Evolutionary conservation across 2,329 filamentous ascomycete species (phyloP).

Genomic region (Lachnellula hyalina): DNA sequence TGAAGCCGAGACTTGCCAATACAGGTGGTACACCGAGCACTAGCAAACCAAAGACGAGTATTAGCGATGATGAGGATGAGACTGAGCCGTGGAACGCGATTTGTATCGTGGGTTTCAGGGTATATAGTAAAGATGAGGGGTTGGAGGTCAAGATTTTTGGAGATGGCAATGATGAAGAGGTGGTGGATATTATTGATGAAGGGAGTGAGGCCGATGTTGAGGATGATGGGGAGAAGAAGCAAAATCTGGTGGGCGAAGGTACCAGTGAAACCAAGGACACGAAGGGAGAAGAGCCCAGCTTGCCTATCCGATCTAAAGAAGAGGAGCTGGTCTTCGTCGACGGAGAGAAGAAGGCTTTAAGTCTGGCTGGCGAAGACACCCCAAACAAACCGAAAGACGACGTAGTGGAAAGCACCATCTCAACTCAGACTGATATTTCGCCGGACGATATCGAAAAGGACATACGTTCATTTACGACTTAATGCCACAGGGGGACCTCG

Average conservation of each 20-base stretch:
- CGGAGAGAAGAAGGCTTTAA: constrained; percentile 9
- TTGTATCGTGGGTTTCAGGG: constrained; percentile 38
- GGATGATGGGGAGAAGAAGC: constrained; percentile 6
- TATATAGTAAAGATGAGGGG: constrained; percentile 42
- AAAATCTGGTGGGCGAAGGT: neutral
- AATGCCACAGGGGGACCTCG: neutral
- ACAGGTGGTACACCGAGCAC: constrained; percentile 23
- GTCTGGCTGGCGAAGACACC: neutral
- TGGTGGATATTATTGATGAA: constrained; percentile 4
- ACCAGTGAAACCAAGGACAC: neutral
- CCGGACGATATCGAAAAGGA: neutral
- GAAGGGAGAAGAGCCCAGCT: neutral
- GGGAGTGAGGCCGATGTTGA: constrained; percentile 21
- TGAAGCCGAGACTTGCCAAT: constrained; percentile 39
- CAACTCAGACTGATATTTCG: neutral
- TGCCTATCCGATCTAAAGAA: constrained; percentile 5
- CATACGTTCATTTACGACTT: neutral
- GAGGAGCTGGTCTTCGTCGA: constrained; percentile 8
- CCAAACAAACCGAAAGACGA: neutral
- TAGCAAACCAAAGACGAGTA: constrained; percentile 22
- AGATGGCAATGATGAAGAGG: constrained; percentile 11
- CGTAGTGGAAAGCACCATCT: neutral
- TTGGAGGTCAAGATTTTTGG: constrained; percentile 21
- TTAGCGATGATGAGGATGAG: constrained; percentile 30
- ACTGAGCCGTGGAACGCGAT: constrained; percentile 39